Evolutionary conservation across 306 rosid genomes (phyloP).

Genomic region (Abrus pulchellus): DNA sequence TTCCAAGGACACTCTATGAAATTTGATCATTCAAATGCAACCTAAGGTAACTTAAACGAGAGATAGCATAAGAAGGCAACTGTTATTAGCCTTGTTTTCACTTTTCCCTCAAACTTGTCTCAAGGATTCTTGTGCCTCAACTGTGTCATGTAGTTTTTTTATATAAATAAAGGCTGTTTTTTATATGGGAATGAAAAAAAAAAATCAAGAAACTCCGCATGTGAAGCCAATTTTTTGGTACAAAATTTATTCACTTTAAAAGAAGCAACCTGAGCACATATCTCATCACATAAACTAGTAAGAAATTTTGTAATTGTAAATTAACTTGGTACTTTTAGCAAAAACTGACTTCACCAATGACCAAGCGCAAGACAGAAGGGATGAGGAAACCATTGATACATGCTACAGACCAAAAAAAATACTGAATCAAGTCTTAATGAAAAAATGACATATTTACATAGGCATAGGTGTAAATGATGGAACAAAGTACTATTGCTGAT

Average conservation of each 20-base stretch:
- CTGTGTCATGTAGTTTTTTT: conserved; percentile 13
- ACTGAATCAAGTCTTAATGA: neutral
- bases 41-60: conserved; percentile 12
- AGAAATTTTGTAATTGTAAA: conserved; percentile 9
- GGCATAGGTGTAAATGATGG: conserved; percentile 23
- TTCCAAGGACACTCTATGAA: neutral
- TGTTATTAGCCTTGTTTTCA: neutral
- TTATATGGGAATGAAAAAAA: neutral
- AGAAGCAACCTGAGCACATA: neutral
- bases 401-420: conserved; percentile 26
- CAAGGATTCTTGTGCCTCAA: neutral
- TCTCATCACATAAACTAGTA: conserved; percentile 11
- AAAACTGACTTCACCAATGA: neutral
- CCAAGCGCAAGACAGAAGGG: neutral
- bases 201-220: neutral
- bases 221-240: neutral
- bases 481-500: conserved; percentile 27
- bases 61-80: neutral
- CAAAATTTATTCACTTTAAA: neutral
- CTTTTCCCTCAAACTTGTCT: neutral
- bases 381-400: conserved; percentile 15
- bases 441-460: conserved; percentile 18
- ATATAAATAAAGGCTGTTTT: neutral
- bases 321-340: neutral
- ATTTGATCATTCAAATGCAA: conserved; percentile 22